Evolutionary conservation across 2,329 filamentous ascomycete species (phyloP).

Genomic region (Colletotrichum costaricense): DNA sequence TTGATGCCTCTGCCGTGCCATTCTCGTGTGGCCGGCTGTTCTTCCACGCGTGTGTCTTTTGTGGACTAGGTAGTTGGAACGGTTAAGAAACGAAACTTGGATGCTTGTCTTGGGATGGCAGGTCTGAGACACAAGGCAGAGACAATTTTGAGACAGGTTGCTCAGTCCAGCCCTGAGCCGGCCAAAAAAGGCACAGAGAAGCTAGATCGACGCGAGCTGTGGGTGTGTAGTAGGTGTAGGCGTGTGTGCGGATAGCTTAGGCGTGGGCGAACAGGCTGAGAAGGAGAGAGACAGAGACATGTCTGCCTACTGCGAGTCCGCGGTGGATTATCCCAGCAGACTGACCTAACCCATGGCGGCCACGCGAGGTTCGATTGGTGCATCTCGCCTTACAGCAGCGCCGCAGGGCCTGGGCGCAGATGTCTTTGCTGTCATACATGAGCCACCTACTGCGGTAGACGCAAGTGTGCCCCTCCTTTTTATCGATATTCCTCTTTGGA

Average conservation of each 20-base stretch:
- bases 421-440: constrained; percentile 34
- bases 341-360: constrained; percentile 24
- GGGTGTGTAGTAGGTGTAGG: neutral
- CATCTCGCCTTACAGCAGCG: constrained; percentile 29
- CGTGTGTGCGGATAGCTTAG: neutral
- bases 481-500: neutral
- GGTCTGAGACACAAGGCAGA: constrained; percentile 16
- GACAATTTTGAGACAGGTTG: neutral
- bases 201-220: neutral
- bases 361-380: constrained; percentile 33
- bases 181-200: neutral
- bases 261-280: neutral
- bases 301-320: constrained; percentile 2
- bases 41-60: neutral
- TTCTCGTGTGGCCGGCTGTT: constrained; percentile 9
- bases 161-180: constrained; percentile 5
- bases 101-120: constrained; percentile 26
- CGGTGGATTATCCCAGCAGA: constrained; percentile 26
- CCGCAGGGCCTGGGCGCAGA: constrained; percentile 30
- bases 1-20: constrained; percentile 22
- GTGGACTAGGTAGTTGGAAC: neutral
- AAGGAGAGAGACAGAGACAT: neutral
- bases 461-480: constrained; percentile 16
- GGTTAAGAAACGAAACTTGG: constrained; percentile 2
- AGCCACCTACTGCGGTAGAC: neutral